Evolutionary conservation across 1,139 yeast species (phyloP).

Genomic region (Candida sojae): DNA sequence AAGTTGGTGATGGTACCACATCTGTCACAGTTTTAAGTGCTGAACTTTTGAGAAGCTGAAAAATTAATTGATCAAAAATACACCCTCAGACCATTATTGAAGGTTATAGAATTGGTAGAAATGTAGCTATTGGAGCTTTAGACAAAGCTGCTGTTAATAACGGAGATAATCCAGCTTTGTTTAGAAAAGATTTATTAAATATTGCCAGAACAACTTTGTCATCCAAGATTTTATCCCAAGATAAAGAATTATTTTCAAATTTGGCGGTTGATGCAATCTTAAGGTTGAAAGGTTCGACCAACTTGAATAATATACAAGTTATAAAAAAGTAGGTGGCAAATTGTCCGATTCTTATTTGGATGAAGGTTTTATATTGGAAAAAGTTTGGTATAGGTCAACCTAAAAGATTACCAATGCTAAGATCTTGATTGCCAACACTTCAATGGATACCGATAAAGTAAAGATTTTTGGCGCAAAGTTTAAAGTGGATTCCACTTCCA

Average conservation of each 20-base stretch:
- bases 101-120: conserved; percentile 88
- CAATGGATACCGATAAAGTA: conserved; percentile 97
- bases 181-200: conserved; percentile 75
- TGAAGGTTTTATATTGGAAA: conserved; percentile 91
- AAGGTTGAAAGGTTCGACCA: conserved; percentile 91
- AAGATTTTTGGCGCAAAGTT: conserved; percentile 97
- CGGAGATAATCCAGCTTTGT: conserved; percentile 59
- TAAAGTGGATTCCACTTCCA: conserved; percentile 92
- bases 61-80: conserved; percentile 84
- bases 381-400: conserved; percentile 95
- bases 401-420: conserved; percentile 79
- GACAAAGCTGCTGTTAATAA: conserved; percentile 78
- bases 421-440: conserved; percentile 90
- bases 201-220: conserved; percentile 94
- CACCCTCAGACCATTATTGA: conserved; percentile 98
- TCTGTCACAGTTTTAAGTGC: conserved; percentile 95
- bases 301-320: conserved; percentile 90
- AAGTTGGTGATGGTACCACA: conserved; percentile 98
- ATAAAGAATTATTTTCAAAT: conserved; percentile 82
- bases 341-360: conserved; percentile 90
- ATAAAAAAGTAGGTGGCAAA: conserved; percentile 94
- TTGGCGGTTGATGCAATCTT: conserved; percentile 94
- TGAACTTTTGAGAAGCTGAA: conserved; percentile 93
- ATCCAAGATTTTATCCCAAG: conserved; percentile 92
- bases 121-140: conserved; percentile 80